These are phyloP conservation scores for Aquilaria sinensis DNA, from an alignment of 345 rosid species.

Conservation along the genomic window DNA sequence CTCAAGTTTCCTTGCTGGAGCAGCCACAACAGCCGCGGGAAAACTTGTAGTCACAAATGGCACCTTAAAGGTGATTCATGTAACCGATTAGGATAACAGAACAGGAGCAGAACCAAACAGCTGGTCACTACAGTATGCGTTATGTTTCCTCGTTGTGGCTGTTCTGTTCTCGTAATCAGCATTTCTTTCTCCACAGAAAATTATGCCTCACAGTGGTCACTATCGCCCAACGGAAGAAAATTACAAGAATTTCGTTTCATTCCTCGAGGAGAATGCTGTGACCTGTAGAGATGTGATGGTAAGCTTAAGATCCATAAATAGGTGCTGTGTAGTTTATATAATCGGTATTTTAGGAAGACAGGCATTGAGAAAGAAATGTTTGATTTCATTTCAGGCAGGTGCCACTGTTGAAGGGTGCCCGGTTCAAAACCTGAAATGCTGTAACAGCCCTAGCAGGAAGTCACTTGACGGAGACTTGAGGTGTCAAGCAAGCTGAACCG, in stretches of 20 bases:
- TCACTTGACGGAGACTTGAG: conserved; percentile 36
- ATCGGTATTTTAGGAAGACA: too few relatives aligned
- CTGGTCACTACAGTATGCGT: background rate
- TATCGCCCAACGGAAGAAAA: conserved; percentile 56
- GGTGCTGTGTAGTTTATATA: too few relatives aligned
- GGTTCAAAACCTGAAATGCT: conserved; percentile 13
- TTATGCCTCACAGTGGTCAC: conserved; percentile 68
- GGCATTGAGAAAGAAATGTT: background rate
- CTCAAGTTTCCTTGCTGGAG: conserved; percentile 79
- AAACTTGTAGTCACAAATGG: conserved; percentile 46
- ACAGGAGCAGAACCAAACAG: too few relatives aligned
- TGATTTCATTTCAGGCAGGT: conserved; percentile 26
- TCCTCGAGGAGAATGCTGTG: conserved; percentile 44
- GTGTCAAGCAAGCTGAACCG: background rate
- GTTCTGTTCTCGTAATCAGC: too few relatives aligned
- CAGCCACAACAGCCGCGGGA: conserved; percentile 59
- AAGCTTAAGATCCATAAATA: background rate
- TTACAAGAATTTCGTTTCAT: conserved; percentile 39
- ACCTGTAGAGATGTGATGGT: conserved; percentile 44
- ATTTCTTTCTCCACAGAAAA: conserved; percentile 31
- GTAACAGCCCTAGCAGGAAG: conserved; percentile 26
- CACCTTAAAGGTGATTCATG: conserved; percentile 35
- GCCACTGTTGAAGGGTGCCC: conserved; percentile 27
- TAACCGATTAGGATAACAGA: too few relatives aligned
- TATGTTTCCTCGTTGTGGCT: background rate